Evolutionary conservation across 2,329 filamentous ascomycete genomes (phyloP).

Genomic region (Hirsutella minnesotensis): DNA sequence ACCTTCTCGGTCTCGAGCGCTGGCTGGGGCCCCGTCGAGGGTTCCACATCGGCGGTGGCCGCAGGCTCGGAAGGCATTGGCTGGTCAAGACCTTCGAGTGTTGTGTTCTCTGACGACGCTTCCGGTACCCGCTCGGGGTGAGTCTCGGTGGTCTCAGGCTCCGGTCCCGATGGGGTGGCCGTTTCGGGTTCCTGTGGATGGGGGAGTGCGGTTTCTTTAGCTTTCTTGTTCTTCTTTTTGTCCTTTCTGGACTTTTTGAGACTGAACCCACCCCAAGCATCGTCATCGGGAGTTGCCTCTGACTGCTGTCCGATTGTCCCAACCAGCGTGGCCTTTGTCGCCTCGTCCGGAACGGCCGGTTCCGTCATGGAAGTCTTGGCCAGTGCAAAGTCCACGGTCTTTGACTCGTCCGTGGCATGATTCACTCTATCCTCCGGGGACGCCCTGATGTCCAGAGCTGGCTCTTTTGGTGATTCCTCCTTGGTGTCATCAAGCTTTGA

Average conservation of each 20-base stretch:
- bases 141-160: constrained; percentile 10
- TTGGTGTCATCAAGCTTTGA: background rate
- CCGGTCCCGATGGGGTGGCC: constrained; percentile 6
- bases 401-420: background rate
- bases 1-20: too few species aligned
- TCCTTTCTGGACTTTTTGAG: constrained; percentile 17
- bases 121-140: constrained; percentile 10
- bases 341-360: constrained; percentile 6
- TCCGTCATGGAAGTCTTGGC: background rate
- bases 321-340: constrained; percentile 9
- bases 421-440: constrained; percentile 1
- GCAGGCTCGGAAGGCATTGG: background rate
- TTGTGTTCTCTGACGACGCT: constrained; percentile 4
- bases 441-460: background rate
- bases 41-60: constrained; percentile 3
- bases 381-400: constrained; percentile 1
- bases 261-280: constrained; percentile 15
- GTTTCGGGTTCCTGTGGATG: constrained; percentile 16
- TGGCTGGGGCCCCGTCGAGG: constrained; percentile 1
- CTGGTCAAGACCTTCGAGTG: constrained; percentile 8
- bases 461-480: background rate
- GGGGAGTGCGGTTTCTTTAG: constrained; percentile 18
- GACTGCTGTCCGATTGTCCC: constrained; percentile 10
- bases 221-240: constrained; percentile 22
- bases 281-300: constrained; percentile 16